These are phyloP conservation scores for Podaxis sp. DNA, from an alignment of 768 basidiomycete species.

Conservation along the genomic window DNA sequence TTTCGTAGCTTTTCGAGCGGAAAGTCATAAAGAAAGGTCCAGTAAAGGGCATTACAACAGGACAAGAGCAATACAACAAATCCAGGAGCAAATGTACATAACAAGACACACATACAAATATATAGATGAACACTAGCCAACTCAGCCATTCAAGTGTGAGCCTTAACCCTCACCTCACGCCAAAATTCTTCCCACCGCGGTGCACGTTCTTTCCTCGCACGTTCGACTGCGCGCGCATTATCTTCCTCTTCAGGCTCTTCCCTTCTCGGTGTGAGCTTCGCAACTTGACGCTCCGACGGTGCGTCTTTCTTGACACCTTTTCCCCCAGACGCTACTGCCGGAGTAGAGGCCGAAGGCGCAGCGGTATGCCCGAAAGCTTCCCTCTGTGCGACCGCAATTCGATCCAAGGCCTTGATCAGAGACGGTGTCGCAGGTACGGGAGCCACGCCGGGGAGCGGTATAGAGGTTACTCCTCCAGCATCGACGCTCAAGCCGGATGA, in stretches of 20 bases:
- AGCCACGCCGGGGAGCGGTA: slow-evolving; percentile 22
- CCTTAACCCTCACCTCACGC: slow-evolving; percentile 31
- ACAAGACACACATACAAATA: not conserved
- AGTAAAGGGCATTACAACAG: too few relatives aligned
- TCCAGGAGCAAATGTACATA: not conserved
- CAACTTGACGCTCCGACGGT: not conserved
- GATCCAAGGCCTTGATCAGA: slow-evolving; percentile 59
- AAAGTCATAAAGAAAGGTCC: too few relatives aligned
- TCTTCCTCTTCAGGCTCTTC: slow-evolving; percentile 10
- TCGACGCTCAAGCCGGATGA: slow-evolving; percentile 16
- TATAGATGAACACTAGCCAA: not conserved
- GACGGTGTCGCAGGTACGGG: slow-evolving; percentile 65
- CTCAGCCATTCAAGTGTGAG: slow-evolving; percentile 10
- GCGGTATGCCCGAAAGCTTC: slow-evolving; percentile 36
- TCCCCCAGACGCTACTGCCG: slow-evolving; percentile 3
- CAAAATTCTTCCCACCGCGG: slow-evolving; percentile 36
- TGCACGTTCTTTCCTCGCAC: slow-evolving; percentile 15
- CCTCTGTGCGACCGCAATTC: slow-evolving; percentile 54
- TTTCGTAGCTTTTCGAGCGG: too few relatives aligned
- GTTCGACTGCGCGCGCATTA: not conserved
- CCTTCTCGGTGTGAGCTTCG: slow-evolving; percentile 12
- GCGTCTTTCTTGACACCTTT: slow-evolving; percentile 4
- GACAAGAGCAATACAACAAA: too few relatives aligned
- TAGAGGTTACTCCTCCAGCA: not conserved
- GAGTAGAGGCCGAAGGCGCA: slow-evolving; percentile 1